Evolutionary conservation across 768 basidiomycete genomes (phyloP), one percentile per base, ranked within the genome.

Genomic region (Kwoniella dendrophila): DNA sequence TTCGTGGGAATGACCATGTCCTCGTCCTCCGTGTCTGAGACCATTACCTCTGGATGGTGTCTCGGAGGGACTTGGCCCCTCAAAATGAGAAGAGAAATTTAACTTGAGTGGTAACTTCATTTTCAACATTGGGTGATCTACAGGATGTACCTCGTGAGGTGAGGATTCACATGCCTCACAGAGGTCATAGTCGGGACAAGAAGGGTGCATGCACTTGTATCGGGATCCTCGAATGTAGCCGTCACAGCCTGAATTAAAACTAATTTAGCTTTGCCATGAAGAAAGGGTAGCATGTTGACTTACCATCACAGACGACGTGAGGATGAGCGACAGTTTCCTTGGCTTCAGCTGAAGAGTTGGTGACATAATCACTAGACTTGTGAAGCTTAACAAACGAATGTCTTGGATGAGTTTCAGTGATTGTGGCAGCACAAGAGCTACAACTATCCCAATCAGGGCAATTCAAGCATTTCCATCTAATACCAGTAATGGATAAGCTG

Each of bases 191-290:
- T 80, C 78, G 18, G 74, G 71, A 62, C 80, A 80, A 36, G 59
- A 59, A 8, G 78, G 78, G 71, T 80, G 78, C 63, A 75, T 71
- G 55, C 77, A 78, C 70, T 78, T 78, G 75, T 74, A 78, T 11
- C 77, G 56, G 0, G 63, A 41, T 5, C 77, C 77, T 26, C 53
- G 52, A 58, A 78, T 71, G 18, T 53, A 53, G 10, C 60, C 47
- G 36, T 76, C 65, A 58, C 77, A 78, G 0, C 70, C 70, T 72
- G n/a, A 6, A 7, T 11, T n/a, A 32, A 8, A 22, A 18, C 22
- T 11, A 16, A 8, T 47, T 64, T 43, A 62, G 62, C 50, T 29
- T 14, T 18, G 18, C 41, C 20, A 8, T 11, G 33, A 11, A 10
- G 24, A 18, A 34, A 4, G 11, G 4, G 24, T 11, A 34, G 7